Evolutionary conservation across 495 filamentous ascomycete species (phyloP), one percentile per base, ranked within the genome.

Genomic region (Chlorociboria aeruginascens): DNA sequence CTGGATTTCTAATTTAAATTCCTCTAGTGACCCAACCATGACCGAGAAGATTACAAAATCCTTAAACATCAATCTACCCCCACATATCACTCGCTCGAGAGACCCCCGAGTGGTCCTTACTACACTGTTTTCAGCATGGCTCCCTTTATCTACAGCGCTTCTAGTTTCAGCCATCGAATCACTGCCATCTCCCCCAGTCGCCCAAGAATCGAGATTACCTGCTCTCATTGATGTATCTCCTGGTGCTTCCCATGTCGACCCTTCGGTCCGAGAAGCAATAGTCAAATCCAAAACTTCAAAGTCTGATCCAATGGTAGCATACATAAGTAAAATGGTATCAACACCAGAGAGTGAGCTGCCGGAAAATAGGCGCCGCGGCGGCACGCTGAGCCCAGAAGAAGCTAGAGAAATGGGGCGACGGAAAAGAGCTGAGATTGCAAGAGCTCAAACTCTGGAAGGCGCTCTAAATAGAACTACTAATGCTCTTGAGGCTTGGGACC

Each of bases 321-420:
- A 93, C 54, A 87, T 99, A 36, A 96, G 89, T 65, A 99, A 99
- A 64, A 94, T 99, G 89, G 85, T 95, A 16, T 88, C 92, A 1
- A 77, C 97, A 13, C 89, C 86, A 1, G 86, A 89, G 57, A 95
- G 86, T 57, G 89, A 97, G 51, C 72, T 99, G 13, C 79, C 81
- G 1, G 72, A 86, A 43, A 87, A 89, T 51, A 90, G 81, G 59
- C 77, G 84, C 28, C 77, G 82, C 52, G 67, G 70, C 7, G 65
- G 64, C 29, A 71, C 77, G 29, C 73, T 99, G 56, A 90, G 77
- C 44, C 81, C 85, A 0, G 93, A 92, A 36, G 93, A 96, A 63
- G 94, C 93, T 9, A 69, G 85, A 48, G 89, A 96, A 51, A 58
- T 93, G 36, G 90, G 80, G 0, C 77, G 87, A n/a, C 83, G 79